Evolutionary conservation across 306 rosid species (phyloP).

Genomic region (Datisca glomerata): DNA sequence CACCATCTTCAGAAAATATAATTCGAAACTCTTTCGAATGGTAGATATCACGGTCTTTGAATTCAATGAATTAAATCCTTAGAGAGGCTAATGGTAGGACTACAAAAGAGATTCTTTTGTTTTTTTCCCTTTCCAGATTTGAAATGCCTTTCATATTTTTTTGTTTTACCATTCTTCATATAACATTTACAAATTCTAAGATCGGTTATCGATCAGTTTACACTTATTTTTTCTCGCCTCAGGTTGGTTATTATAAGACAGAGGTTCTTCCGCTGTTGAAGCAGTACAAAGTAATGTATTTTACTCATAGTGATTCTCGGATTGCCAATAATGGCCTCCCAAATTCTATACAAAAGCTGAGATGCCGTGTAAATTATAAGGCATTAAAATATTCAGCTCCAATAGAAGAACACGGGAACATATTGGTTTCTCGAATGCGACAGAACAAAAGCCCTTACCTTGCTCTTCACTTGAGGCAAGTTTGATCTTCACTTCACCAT

Average conservation of each 20-base stretch:
- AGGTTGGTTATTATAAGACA: conserved; percentile 65
- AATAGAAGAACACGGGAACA: conserved; percentile 61
- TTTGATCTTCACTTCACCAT: too few relatives aligned
- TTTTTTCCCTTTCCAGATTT: too few relatives aligned
- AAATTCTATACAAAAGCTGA: conserved; percentile 59
- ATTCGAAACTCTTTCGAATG: too few relatives aligned
- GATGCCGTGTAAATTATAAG: conserved; percentile 81
- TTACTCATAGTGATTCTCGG: conserved; percentile 92
- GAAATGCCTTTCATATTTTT: too few relatives aligned
- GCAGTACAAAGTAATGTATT: conserved; percentile 76
- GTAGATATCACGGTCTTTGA: too few relatives aligned
- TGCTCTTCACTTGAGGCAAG: conserved; percentile 94
- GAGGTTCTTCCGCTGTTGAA: conserved; percentile 79
- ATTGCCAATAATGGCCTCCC: conserved; percentile 66
- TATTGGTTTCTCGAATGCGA: conserved; percentile 77
- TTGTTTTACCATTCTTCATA: neutral
- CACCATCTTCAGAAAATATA: too few relatives aligned
- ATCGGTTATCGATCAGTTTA: neutral
- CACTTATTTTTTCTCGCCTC: conserved; percentile 23
- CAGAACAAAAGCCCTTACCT: conserved; percentile 60
- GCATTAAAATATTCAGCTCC: conserved; percentile 86
- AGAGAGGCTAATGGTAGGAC: too few relatives aligned
- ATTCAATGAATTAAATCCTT: too few relatives aligned
- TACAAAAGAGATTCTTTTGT: too few relatives aligned
- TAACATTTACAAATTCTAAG: neutral